Percentiles rank a stretch among this genome's conserved stretches.
Evolutionary conservation across 2,329 filamentous ascomycete species (phyloP).

Genomic region (Calonectria henricotiae): DNA sequence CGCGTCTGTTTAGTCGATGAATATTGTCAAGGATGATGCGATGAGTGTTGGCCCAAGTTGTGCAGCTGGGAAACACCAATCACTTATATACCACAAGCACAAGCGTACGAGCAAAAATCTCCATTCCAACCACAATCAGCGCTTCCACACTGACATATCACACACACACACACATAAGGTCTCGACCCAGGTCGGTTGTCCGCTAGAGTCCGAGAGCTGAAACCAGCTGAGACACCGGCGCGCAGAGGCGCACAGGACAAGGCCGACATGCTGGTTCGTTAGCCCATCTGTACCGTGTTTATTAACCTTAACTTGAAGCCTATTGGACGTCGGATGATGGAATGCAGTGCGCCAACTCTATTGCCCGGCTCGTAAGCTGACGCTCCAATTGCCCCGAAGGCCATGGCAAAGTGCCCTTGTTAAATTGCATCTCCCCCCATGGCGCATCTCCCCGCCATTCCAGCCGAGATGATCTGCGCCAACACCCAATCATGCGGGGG

Average conservation of each 20-base stretch:
- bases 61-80: neutral
- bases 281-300: slow-evolving; percentile 8
- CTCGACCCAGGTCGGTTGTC: neutral
- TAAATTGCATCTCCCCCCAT: slow-evolving; percentile 14
- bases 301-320: slow-evolving; percentile 25
- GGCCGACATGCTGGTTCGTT: slow-evolving; percentile 6
- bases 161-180: neutral
- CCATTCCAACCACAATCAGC: slow-evolving; percentile 13
- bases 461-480: slow-evolving; percentile 1
- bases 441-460: slow-evolving; percentile 24
- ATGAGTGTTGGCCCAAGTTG: neutral
- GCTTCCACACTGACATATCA: neutral
- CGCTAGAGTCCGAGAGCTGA: slow-evolving; percentile 9
- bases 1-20: neutral
- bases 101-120: neutral
- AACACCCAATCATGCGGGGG: neutral
- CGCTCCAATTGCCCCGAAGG: slow-evolving; percentile 14
- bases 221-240: slow-evolving; percentile 16
- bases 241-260: neutral
- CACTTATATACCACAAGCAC: slow-evolving; percentile 7
- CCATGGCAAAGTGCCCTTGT: slow-evolving; percentile 1
- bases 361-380: slow-evolving; percentile 13
- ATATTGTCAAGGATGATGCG: neutral
- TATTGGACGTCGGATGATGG: slow-evolving; percentile 6
- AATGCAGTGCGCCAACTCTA: slow-evolving; percentile 17